phyloP scores from a whole-genome alignment of 1,139 yeast genomes.

The Lodderomyces jiufengensis region DNA sequence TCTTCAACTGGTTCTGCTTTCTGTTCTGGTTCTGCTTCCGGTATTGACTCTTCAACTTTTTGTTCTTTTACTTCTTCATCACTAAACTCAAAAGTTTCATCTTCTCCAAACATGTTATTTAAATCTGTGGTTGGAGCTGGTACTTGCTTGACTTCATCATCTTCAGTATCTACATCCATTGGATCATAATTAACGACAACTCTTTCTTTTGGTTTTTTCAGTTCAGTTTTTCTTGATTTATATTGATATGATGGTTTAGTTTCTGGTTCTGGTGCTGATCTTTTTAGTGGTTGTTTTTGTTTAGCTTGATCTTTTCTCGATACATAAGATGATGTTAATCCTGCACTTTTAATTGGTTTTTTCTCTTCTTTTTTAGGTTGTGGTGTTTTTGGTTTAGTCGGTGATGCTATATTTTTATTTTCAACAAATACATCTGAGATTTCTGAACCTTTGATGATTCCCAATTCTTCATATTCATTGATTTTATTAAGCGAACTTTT shows the following conservation, averaged over 20 bases:
- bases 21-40: conserved; percentile 2
- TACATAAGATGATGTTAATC: conserved; percentile 25
- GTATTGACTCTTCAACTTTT: conserved; percentile 6
- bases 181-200: not conserved
- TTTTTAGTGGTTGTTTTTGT: conserved; percentile 10
- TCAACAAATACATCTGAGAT: conserved; percentile 13
- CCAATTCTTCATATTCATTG: conserved; percentile 23
- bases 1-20: conserved; percentile 5
- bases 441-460: conserved; percentile 35
- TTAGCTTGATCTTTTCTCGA: conserved; percentile 22
- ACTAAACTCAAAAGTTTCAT: conserved; percentile 16
- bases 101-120: conserved; percentile 17
- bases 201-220: conserved; percentile 31
- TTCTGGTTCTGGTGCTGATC: conserved; percentile 13
- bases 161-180: not conserved
- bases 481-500: conserved; percentile 19
- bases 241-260: conserved; percentile 25
- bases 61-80: conserved; percentile 11
- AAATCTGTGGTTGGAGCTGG: conserved; percentile 15
- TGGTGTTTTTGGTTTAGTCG: conserved; percentile 1
- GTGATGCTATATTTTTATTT: conserved; percentile 1
- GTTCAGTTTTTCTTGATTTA: conserved; percentile 37
- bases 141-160: conserved; percentile 7
- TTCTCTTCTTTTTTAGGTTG: conserved; percentile 1
- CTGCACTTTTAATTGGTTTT: conserved; percentile 16